Base-by-base conservation (phyloP, 2,329 filamentous ascomycete genomes). In the Geosmithia morbida region DNA sequence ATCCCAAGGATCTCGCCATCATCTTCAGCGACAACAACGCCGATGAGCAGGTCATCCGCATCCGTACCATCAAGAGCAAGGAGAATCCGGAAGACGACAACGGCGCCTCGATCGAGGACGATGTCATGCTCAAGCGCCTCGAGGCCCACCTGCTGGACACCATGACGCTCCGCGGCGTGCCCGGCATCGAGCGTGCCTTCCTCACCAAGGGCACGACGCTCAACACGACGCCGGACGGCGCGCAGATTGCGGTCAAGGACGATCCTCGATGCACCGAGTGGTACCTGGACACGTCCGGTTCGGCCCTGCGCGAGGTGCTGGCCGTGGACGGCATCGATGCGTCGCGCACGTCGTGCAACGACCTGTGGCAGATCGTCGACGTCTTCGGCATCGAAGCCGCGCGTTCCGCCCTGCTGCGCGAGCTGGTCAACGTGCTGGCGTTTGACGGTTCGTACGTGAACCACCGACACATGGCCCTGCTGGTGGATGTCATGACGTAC, bases 361-460 rank as follows among this genome's bases (percentile, higher is more conserved):
- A 94, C 59, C 85, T 98, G 62, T 88, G 90, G 63, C 90, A 98
- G 66, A 81, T 95, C 56, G 84, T 96, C 43, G 85, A 90, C 54
- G 87, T 95, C 10, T 92, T 98, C 52, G 92, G 92, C 61, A 98
- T 98, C 53, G 92, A 98, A 62, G 94, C 88, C 54, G 88, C 88
- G 51, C 84, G 92, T 58, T 80, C 85, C 44, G 85, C 89, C 47
- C 73, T 98, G 49, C 80, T 95, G 55, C 82, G 84, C 51, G 94
- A 98, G 62, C 67, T 98, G 72, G 87, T 85, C 29, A 82, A 87
- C 59, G 92, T 99, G 61, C 69, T 99, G 69, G 89, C 92, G 22
- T 98, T 98, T 62, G 92, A 97, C 62, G 94, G 94, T 77, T 97
- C 92, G 14, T 98, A 98, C 63, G 92, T 98, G 75, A 98, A 98